Evolutionary conservation across 129 eudicot genomes (phyloP).

Genomic region (Flaveria trinervia): DNA sequence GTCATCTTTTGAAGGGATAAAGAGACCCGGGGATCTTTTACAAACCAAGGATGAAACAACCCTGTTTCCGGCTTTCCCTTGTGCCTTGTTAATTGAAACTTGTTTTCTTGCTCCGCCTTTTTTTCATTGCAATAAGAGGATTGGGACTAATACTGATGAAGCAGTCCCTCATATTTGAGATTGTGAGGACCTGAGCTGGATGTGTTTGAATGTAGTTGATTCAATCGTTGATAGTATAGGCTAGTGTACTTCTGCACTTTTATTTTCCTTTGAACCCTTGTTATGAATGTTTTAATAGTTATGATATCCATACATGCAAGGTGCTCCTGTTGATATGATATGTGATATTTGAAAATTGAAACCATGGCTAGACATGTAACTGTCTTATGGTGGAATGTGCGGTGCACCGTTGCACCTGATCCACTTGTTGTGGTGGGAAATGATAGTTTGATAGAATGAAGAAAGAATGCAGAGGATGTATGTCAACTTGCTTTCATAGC

Average conservation of each 20-base stretch:
- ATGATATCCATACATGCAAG: slow-evolving; percentile 1
- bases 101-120: slow-evolving; percentile 77
- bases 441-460: neutral
- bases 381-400: neutral
- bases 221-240: no score
- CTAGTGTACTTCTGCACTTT: no score
- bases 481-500: slow-evolving; percentile 46
- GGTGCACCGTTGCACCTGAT: slow-evolving; percentile 7
- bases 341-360: neutral
- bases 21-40: slow-evolving; percentile 56
- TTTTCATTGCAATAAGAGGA: slow-evolving; percentile 53
- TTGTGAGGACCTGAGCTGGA: slow-evolving; percentile 46
- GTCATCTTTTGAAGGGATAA: slow-evolving; percentile 74
- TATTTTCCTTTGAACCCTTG: neutral
- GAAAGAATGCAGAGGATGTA: no score
- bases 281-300: slow-evolving; percentile 23
- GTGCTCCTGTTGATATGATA: neutral
- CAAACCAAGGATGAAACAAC: slow-evolving; percentile 62
- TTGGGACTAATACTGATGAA: slow-evolving; percentile 50
- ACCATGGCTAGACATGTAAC: slow-evolving; percentile 10
- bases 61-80: slow-evolving; percentile 59
- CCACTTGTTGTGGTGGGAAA: slow-evolving; percentile 14
- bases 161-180: slow-evolving; percentile 51
- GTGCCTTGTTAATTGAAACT: slow-evolving; percentile 70
- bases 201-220: no score